These are phyloP conservation scores for Pythium oligandrum DNA, from an alignment of 352 stramenopile species.

Conservation along the genomic window DNA sequence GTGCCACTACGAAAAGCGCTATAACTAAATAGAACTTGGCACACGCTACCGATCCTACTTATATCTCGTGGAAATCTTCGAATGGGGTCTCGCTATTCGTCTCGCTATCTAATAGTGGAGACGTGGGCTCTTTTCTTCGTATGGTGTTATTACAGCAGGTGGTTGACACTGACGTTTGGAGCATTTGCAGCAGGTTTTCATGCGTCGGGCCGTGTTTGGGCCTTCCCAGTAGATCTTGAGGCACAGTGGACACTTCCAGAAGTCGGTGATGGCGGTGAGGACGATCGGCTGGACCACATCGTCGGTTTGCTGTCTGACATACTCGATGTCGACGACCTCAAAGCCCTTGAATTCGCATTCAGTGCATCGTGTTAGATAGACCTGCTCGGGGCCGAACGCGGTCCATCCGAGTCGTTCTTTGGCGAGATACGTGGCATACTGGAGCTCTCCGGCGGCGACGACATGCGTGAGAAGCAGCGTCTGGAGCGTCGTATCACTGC, in stretches of 20 bases:
- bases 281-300: slow-evolving; percentile 53
- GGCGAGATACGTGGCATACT: slow-evolving; percentile 22
- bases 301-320: slow-evolving; percentile 42
- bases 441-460: slow-evolving; percentile 26
- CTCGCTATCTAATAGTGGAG: no score
- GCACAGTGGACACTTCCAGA: slow-evolving; percentile 61
- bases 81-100: no score
- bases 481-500: slow-evolving; percentile 45
- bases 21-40: no score
- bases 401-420: slow-evolving; percentile 26
- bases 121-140: no score
- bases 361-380: slow-evolving; percentile 49
- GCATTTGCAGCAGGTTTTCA: slow-evolving; percentile 48
- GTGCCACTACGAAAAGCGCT: no score
- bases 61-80: no score
- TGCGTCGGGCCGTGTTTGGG: slow-evolving; percentile 70
- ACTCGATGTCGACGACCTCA: slow-evolving; percentile 40
- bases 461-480: slow-evolving; percentile 42
- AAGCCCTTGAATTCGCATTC: slow-evolving; percentile 69
- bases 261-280: slow-evolving; percentile 52
- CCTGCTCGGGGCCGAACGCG: slow-evolving; percentile 32
- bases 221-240: slow-evolving; percentile 76
- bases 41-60: no score
- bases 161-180: slow-evolving; percentile 7
- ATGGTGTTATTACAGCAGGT: neutral